A percentile compares a stretch with the other conserved stretches of the same genome.
These are phyloP conservation scores for Sclerotinia glacialis DNA, from an alignment of 2,329 filamentous ascomycete species.

Conservation along the genomic window DNA sequence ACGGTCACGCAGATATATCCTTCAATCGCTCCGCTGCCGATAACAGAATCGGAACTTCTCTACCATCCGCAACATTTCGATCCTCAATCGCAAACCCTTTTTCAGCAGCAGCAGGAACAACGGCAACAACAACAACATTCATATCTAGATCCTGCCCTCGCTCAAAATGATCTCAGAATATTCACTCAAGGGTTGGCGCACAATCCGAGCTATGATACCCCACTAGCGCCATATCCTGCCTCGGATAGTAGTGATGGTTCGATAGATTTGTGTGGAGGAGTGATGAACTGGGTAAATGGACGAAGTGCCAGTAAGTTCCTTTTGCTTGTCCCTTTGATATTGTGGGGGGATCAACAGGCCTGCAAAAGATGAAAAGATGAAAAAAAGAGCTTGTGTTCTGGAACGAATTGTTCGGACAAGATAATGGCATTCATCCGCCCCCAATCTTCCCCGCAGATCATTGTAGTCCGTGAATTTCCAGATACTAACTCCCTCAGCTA, in stretches of 20 bases:
- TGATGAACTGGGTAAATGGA: slow-evolving; percentile 17
- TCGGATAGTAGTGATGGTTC: slow-evolving; percentile 19
- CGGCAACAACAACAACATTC: slow-evolving; percentile 2
- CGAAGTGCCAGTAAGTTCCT: not conserved
- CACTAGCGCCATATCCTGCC: slow-evolving; percentile 19
- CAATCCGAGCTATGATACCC: slow-evolving; percentile 3
- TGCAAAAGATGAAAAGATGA: not conserved
- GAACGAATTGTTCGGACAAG: not conserved
- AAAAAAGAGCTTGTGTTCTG: not conserved
- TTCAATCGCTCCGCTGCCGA: slow-evolving; percentile 12
- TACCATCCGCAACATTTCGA: slow-evolving; percentile 17
- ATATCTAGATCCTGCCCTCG: slow-evolving; percentile 16
- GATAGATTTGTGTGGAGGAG: slow-evolving; percentile 15
- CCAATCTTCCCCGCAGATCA: not conserved
- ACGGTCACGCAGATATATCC: slow-evolving; percentile 17
- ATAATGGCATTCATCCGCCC: not conserved
- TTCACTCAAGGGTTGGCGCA: slow-evolving; percentile 5
- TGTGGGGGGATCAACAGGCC: not conserved
- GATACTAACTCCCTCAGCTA: slow-evolving; percentile 8
- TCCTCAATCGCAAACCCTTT: not conserved
- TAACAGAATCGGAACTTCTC: slow-evolving; percentile 1
- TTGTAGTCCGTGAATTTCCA: not conserved
- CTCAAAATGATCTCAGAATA: slow-evolving; percentile 8
- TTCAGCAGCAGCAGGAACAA: not conserved
- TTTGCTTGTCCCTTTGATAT: not conserved